Conservation (phyloP, 140 eudicot genomes). For the Flaveria floridana region DNA sequence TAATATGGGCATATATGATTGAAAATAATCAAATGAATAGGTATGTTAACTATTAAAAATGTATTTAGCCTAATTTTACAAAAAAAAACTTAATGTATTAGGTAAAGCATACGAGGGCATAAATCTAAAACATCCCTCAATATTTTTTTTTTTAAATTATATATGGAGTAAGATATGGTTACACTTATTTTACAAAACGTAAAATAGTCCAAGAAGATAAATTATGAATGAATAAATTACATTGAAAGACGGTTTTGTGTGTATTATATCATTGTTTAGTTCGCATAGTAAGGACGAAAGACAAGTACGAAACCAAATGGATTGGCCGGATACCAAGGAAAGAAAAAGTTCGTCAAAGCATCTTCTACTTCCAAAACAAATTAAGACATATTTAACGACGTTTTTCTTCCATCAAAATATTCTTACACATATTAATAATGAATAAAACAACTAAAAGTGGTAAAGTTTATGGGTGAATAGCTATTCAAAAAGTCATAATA, state of each 20-base stretch:
- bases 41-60: too few relatives aligned
- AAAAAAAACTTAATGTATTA: neutral
- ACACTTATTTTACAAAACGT: conserved; percentile 1
- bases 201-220: neutral
- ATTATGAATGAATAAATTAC: conserved; percentile 30
- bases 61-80: neutral
- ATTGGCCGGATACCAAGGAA: conserved; percentile 37
- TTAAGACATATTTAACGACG: conserved; percentile 34
- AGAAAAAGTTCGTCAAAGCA: conserved; percentile 37
- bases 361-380: conserved; percentile 48
- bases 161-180: conserved; percentile 10
- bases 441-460: conserved; percentile 4
- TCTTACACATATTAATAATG: neutral
- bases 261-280: conserved; percentile 33
- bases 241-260: conserved; percentile 40
- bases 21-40: too few relatives aligned
- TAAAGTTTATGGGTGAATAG: neutral
- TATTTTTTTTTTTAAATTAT: neutral
- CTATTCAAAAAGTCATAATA: neutral
- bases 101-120: neutral
- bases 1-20: too few relatives aligned
- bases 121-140: neutral
- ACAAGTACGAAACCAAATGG: conserved; percentile 43
- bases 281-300: conserved; percentile 29
- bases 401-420: conserved; percentile 15